Evolutionary conservation across 2,329 filamentous ascomycete species (phyloP).

Genomic region (Exophiala xenobiotica): DNA sequence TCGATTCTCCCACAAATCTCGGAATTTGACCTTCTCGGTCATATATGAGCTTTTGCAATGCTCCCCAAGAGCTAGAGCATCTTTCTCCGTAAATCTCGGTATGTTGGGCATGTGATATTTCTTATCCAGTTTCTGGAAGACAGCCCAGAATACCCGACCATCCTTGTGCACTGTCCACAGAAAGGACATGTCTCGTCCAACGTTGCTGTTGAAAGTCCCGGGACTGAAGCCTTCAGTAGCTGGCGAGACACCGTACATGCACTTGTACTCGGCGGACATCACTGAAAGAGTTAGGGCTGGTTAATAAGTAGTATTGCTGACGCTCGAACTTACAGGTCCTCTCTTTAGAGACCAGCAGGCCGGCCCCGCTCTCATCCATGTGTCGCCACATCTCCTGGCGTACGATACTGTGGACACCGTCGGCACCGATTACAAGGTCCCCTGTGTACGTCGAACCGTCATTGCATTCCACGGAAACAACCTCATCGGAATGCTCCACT

Average conservation of each 20-base stretch:
- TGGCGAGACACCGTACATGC: slow-evolving; percentile 35
- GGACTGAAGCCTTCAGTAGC: slow-evolving; percentile 17
- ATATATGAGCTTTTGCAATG: slow-evolving; percentile 21
- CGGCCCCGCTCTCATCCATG: slow-evolving; percentile 21
- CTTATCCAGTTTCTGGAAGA: slow-evolving; percentile 31
- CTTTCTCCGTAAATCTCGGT: slow-evolving; percentile 30
- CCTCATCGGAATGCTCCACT: slow-evolving; percentile 13
- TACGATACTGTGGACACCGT: slow-evolving; percentile 45
- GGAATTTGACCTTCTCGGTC: slow-evolving; percentile 23
- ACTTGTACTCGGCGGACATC: slow-evolving; percentile 33
- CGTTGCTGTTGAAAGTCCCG: slow-evolving; percentile 27
- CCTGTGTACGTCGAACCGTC: slow-evolving; percentile 39
- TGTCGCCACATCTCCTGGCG: slow-evolving; percentile 37
- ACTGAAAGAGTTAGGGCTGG: slow-evolving; percentile 12
- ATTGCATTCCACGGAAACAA: slow-evolving; percentile 34
- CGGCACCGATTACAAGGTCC: slow-evolving; percentile 44
- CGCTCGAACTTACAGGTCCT: slow-evolving; percentile 7
- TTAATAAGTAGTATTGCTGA: too few species aligned
- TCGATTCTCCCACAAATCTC: slow-evolving; percentile 31
- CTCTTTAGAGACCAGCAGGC: not conserved
- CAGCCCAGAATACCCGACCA: slow-evolving; percentile 33
- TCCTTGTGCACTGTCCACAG: slow-evolving; percentile 29
- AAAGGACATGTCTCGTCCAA: slow-evolving; percentile 24
- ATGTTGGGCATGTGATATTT: slow-evolving; percentile 29
- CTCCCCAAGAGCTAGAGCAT: slow-evolving; percentile 22